Evolutionary conservation across 2,329 filamentous ascomycete species (phyloP).

Genomic region (Diplodia intermedia): DNA sequence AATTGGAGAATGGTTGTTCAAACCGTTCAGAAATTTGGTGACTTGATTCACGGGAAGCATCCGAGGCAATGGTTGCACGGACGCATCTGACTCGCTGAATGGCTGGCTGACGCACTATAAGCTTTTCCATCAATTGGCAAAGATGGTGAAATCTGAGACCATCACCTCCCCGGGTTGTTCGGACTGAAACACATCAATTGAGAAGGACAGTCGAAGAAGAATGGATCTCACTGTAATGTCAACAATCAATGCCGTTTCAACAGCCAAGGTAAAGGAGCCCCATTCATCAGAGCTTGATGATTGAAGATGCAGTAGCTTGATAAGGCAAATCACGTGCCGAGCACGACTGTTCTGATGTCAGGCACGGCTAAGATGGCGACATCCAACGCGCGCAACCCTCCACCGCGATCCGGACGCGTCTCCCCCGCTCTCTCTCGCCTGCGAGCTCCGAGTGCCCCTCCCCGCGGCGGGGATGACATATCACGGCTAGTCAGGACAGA

Average conservation of each 20-base stretch:
- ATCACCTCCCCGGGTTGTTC: not conserved
- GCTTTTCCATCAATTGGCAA: conserved; percentile 7
- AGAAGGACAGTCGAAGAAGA: too few relatives aligned
- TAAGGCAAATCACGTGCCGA: conserved; percentile 9
- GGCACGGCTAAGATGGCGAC: conserved; percentile 24
- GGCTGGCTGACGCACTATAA: not conserved
- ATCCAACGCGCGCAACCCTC: conserved; percentile 5
- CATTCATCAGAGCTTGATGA: too few relatives aligned
- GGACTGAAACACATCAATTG: not conserved
- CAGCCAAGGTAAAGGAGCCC: not conserved
- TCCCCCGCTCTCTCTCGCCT: not conserved
- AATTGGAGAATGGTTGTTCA: not conserved
- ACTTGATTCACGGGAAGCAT: not conserved
- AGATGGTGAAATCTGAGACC: not conserved
- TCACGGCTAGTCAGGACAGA: too few relatives aligned
- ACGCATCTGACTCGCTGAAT: conserved; percentile 1
- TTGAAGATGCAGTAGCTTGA: not conserved
- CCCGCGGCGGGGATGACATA: not conserved
- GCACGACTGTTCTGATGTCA: conserved; percentile 15
- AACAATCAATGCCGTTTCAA: not conserved
- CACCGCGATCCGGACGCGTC: conserved; percentile 13
- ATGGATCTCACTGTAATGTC: too few relatives aligned
- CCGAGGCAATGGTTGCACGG: not conserved
- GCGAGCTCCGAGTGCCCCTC: not conserved
- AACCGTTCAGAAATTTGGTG: not conserved